Percentiles rank a stretch among this genome's conserved stretches.
Evolutionary conservation across 257 asterid genomes (phyloP).

Genomic region (Solanum corneliomulleri): DNA sequence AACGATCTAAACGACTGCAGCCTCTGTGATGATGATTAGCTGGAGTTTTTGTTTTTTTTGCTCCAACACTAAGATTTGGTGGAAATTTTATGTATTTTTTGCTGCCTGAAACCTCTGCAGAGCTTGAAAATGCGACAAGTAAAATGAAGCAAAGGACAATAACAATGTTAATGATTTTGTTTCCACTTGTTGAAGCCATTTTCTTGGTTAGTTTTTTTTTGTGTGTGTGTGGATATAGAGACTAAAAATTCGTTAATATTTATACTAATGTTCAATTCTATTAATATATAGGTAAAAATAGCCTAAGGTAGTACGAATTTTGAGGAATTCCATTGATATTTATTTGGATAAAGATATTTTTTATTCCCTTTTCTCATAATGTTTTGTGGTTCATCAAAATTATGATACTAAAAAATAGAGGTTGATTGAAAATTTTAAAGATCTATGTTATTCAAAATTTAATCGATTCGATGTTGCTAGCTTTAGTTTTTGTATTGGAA

Average conservation of each 20-base stretch:
- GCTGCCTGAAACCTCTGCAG: neutral
- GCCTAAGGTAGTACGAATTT: neutral
- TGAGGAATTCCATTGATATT: neutral
- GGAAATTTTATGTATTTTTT: neutral
- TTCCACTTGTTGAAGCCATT: neutral
- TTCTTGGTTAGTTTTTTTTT: neutral
- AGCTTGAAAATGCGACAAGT: neutral
- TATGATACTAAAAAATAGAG: neutral
- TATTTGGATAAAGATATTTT: neutral
- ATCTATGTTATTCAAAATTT: too few relatives aligned
- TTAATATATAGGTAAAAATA: neutral
- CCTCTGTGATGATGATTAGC: neutral
- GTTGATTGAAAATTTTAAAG: neutral
- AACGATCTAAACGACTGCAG: neutral
- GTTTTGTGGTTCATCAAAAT: neutral
- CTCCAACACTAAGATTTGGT: neutral
- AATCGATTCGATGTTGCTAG: too few relatives aligned
- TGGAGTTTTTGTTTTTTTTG: neutral
- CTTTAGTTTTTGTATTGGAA: too few relatives aligned
- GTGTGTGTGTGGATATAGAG: neutral
- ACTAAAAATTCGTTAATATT: neutral
- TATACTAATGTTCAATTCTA: neutral
- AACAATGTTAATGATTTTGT: neutral
- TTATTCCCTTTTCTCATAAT: neutral
- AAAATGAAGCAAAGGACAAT: neutral